Evolutionary conservation across 2,329 filamentous ascomycete genomes (phyloP).

Genomic region (Colletotrichum caudatum): DNA sequence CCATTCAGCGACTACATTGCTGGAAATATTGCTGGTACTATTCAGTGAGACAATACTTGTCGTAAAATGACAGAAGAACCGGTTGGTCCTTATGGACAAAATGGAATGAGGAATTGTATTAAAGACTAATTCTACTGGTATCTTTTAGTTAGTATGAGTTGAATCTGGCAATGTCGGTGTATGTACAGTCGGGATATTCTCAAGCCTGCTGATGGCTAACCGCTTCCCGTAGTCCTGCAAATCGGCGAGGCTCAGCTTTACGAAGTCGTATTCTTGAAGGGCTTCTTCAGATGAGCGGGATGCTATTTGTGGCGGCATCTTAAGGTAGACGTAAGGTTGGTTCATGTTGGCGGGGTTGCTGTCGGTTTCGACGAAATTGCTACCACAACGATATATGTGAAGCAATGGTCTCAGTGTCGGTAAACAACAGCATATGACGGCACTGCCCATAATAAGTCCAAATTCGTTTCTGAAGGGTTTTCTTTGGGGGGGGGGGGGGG

Average conservation of each 20-base stretch:
- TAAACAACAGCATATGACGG: constrained; percentile 12
- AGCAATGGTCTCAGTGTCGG: constrained; percentile 14
- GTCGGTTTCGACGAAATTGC: neutral
- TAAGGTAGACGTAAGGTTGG: constrained; percentile 3
- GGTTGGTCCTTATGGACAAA: neutral
- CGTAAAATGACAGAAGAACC: neutral
- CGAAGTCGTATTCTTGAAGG: constrained; percentile 3
- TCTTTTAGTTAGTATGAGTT: neutral
- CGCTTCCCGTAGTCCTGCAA: neutral
- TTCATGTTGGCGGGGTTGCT: neutral
- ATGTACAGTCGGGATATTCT: neutral
- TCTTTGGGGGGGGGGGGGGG: no score
- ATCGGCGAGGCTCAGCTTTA: constrained; percentile 13
- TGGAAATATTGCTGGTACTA: no score
- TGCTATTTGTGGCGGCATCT: constrained; percentile 16
- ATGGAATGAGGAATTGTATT: neutral
- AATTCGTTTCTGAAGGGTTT: fast-evolving
- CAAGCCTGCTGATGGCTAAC: neutral
- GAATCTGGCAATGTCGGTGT: neutral
- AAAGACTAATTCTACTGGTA: neutral
- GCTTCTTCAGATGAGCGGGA: constrained; percentile 20
- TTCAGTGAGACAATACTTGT: neutral
- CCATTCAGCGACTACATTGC: neutral
- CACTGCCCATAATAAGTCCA: neutral
- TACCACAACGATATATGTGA: constrained; percentile 3